phyloP scores from a whole-genome alignment of 2,329 filamentous ascomycete species.

The Calonectria naviculata region DNA sequence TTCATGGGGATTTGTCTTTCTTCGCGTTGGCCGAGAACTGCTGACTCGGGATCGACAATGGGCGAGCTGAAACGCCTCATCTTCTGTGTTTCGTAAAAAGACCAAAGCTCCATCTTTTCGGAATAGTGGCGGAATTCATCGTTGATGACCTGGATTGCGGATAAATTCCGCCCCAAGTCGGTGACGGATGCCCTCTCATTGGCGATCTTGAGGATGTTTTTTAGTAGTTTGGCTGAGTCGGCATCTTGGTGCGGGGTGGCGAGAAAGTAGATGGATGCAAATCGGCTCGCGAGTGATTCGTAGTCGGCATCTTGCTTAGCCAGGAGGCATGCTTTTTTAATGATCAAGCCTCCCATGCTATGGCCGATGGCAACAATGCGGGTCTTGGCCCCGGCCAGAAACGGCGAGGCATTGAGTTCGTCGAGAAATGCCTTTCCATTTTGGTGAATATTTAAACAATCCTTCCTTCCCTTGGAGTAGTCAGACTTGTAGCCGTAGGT shows the following conservation, averaged over 20 bases:
- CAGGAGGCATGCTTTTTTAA: slow-evolving; percentile 46
- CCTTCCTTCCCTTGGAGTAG: slow-evolving; percentile 37
- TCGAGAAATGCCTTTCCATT: slow-evolving; percentile 45
- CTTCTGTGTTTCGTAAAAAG: slow-evolving; percentile 57
- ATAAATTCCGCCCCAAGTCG: slow-evolving; percentile 51
- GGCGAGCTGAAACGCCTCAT: slow-evolving; percentile 24
- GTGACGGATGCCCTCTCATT: slow-evolving; percentile 47
- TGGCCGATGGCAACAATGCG: slow-evolving; percentile 57
- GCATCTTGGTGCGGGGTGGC: slow-evolving; percentile 55
- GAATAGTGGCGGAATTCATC: slow-evolving; percentile 55
- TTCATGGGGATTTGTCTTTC: slow-evolving; percentile 51
- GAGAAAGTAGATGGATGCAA: slow-evolving; percentile 52
- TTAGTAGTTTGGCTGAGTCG: slow-evolving; percentile 48
- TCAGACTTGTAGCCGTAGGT: slow-evolving; percentile 49
- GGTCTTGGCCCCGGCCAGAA: slow-evolving; percentile 22
- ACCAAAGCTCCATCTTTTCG: slow-evolving; percentile 49
- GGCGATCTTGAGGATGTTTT: slow-evolving; percentile 48
- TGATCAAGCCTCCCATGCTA: slow-evolving; percentile 57
- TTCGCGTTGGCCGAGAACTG: slow-evolving; percentile 53
- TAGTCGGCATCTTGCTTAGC: slow-evolving; percentile 45
- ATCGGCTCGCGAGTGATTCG: slow-evolving; percentile 39
- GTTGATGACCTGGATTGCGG: slow-evolving; percentile 52
- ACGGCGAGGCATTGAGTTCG: slow-evolving; percentile 38
- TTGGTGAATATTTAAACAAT: slow-evolving; percentile 45
- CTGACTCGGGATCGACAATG: slow-evolving; percentile 53